These are phyloP conservation scores for Naganishia cerealis DNA, from an alignment of 1,284 basidiomycete genomes.

Conservation along the genomic window DNA sequence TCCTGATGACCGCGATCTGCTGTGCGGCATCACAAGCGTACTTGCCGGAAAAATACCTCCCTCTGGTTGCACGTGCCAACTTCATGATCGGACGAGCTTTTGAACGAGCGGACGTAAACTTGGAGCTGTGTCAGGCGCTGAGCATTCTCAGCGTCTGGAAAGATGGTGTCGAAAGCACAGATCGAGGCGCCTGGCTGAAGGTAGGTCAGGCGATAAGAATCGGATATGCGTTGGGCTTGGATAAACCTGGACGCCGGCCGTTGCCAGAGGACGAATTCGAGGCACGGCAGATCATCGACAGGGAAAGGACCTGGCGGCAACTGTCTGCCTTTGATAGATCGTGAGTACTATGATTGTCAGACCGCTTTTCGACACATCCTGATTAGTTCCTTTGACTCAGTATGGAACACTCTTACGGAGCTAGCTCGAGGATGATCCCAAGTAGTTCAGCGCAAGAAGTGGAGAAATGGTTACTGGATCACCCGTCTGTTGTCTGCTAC, in stretches of 20 bases:
- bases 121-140: slow-evolving; percentile 54
- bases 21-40: slow-evolving; percentile 52
- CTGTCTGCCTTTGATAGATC: slow-evolving; percentile 36
- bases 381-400: neutral
- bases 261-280: slow-evolving; percentile 42
- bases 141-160: slow-evolving; percentile 55
- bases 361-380: neutral
- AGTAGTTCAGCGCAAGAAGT: slow-evolving; percentile 39
- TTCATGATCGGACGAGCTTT: slow-evolving; percentile 52
- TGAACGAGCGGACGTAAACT: slow-evolving; percentile 48
- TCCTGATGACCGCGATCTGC: slow-evolving; percentile 55
- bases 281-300: slow-evolving; percentile 35
- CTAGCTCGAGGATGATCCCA: slow-evolving; percentile 39
- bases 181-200: slow-evolving; percentile 49
- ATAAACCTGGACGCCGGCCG: slow-evolving; percentile 41
- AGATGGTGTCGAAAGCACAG: slow-evolving; percentile 42
- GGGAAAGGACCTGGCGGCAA: slow-evolving; percentile 37
- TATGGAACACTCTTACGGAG: slow-evolving; percentile 39
- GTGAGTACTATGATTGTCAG: slow-evolving; percentile 4
- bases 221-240: slow-evolving; percentile 42
- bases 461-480: slow-evolving; percentile 41
- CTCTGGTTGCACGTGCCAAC: slow-evolving; percentile 47
- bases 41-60: slow-evolving; percentile 48
- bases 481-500: slow-evolving; percentile 41
- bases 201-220: slow-evolving; percentile 43